Evolutionary conservation across 2,329 filamentous ascomycete species (phyloP).

Genomic region (Thielaviopsis cerberus): DNA sequence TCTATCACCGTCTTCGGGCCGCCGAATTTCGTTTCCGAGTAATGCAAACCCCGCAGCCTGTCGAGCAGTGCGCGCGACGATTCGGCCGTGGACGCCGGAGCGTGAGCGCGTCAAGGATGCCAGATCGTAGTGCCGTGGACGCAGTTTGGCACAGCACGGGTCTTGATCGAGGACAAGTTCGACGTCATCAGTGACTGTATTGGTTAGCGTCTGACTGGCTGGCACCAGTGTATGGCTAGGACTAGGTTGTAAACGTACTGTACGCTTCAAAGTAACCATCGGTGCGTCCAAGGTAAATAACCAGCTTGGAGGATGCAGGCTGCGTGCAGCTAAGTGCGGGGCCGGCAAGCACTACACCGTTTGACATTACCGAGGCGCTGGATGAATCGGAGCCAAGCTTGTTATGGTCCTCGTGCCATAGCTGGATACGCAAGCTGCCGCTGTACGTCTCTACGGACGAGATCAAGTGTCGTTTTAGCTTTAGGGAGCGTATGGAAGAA

Average conservation of each 20-base stretch:
- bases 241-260: neutral
- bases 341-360: neutral
- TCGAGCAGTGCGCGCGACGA: neutral
- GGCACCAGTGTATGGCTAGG: neutral
- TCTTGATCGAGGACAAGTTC: neutral
- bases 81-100: constrained; percentile 1
- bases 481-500: constrained; percentile 2
- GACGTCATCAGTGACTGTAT: constrained; percentile 6
- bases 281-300: neutral
- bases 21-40: constrained; percentile 2
- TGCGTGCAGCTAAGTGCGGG: neutral
- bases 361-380: neutral
- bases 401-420: constrained; percentile 1
- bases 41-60: neutral
- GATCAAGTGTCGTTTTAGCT: neutral
- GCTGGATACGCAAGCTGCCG: constrained; percentile 2
- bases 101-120: neutral
- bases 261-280: constrained; percentile 1
- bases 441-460: neutral
- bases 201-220: too few species aligned
- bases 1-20: neutral
- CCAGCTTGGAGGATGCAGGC: neutral
- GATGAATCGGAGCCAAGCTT: neutral
- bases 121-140: neutral
- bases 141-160: constrained; percentile 1